Conservation (phyloP, 495 filamentous ascomycete species). For the Neurospora sp. region DNA sequence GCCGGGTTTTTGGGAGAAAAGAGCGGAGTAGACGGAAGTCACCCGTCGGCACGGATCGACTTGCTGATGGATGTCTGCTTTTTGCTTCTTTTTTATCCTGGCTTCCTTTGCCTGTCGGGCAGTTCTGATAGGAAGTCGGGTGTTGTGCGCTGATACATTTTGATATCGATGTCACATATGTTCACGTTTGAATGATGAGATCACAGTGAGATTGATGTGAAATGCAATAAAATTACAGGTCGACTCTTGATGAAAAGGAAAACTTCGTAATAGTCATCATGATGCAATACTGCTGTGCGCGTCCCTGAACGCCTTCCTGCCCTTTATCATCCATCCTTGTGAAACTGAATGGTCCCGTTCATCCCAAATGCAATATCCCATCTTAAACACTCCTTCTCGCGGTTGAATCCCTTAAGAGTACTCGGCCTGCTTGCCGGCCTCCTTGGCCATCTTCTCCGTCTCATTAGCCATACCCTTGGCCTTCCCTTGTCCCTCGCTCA, state of each 20-base stretch:
- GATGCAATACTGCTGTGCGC: background rate
- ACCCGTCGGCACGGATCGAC: too few relatives aligned
- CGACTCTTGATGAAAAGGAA: background rate
- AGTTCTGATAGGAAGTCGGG: background rate
- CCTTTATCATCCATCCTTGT: background rate
- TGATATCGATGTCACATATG: background rate
- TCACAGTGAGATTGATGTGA: background rate
- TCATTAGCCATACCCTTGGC: background rate
- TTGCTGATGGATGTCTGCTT: background rate
- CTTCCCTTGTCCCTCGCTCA: background rate
- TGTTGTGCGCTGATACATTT: background rate
- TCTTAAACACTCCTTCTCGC: background rate
- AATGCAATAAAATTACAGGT: background rate
- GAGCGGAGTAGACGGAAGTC: too few relatives aligned
- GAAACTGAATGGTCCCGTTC: background rate
- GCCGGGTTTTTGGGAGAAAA: background rate
- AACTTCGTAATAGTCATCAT: background rate
- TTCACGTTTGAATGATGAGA: background rate
- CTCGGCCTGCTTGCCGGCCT: background rate
- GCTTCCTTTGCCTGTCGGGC: background rate
- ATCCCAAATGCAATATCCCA: background rate
- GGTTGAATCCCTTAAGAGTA: background rate
- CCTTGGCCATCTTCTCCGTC: conserved; percentile 7
- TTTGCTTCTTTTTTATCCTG: background rate
- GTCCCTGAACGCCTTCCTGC: background rate